Base-by-base conservation (phyloP, 2,329 filamentous ascomycete genomes). In the Pseudomassariella vexata region DNA sequence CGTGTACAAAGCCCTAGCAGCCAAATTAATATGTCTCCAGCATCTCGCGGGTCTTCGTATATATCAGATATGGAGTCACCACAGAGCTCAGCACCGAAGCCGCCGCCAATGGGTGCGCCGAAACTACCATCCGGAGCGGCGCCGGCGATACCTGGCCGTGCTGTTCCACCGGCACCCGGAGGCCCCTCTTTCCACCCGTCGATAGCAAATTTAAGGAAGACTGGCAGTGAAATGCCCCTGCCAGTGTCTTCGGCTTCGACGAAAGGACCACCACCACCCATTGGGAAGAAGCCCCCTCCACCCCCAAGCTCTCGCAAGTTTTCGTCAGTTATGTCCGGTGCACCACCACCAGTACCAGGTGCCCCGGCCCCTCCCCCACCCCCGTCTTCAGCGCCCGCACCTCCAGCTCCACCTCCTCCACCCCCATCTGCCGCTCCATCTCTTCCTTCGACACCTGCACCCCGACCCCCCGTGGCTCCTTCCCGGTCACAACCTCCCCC, bases 21-120 rank as follows among this genome's bases (percentile, higher is more conserved):
- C 19, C 28, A 24, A 9, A 21, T 16, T 23, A n/a, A 23, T 23
- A 23, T 9, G 9, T 23, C 21, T 9, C 57, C 40, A 73, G 83
- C 82, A 44, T 78, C 73, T 44, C 68, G 67, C 40, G 79, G 79
- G 42, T 76, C 86, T 19, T 79, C 85, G 38, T 90, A 90, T 53
- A 62, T 82, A 32, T 89, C 86, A 37, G 89, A 95, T 52, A 77
- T 84, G n/a, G 87, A 88, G 50, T 70, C 73, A 6, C 38, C 52
- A 10, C 33, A 11, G 9, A 21, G 28, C 10, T 69, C 68, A 25
- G 67, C 60, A 22, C 76, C 72, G 7, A 73, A 66, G 49, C 72
- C 68, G 24, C 75, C 71, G 10, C 54, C 61, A 28, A 64, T 56
- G 34, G 32, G 32, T 2, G 72, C 75, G 9, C 77, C 80, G n/a